Conservation (phyloP, 148 eudicot genomes). For the Rhododendron ferrugineum region DNA sequence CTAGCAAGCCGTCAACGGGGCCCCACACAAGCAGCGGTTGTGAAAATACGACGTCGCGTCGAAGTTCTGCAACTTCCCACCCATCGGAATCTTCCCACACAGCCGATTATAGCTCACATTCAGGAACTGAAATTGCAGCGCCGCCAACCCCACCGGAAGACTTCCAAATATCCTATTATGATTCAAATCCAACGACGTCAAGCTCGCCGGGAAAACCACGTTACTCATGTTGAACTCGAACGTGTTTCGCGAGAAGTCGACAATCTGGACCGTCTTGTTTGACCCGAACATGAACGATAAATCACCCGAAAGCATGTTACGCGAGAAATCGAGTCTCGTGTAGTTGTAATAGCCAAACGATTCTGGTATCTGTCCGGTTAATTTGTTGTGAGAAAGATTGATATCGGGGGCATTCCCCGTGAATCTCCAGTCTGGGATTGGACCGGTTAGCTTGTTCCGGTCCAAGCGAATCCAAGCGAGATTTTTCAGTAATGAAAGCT, state of each 20-base stretch:
- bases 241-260: neutral
- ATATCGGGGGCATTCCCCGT: neutral
- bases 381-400: conserved; percentile 29
- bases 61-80: conserved; percentile 31
- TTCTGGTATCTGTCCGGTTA: conserved; percentile 36
- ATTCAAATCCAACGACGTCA: conserved; percentile 33
- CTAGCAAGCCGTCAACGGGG: conserved; percentile 39
- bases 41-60: conserved; percentile 27
- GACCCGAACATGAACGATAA: neutral
- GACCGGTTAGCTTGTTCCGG: conserved; percentile 39
- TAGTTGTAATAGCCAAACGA: conserved; percentile 30
- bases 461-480: conserved; percentile 24
- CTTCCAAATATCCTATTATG: conserved; percentile 41
- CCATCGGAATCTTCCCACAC: conserved; percentile 39
- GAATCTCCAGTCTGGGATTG: conserved; percentile 27
- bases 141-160: conserved; percentile 26
- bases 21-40: conserved; percentile 55
- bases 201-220: conserved; percentile 18
- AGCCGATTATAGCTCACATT: conserved; percentile 37
- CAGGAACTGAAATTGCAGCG: conserved; percentile 7
- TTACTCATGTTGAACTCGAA: neutral
- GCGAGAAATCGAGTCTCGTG: neutral
- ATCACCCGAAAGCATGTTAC: neutral
- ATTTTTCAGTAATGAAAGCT: conserved; percentile 24
- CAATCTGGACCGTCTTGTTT: neutral